Evolutionary conservation across 2,329 filamentous ascomycete species (phyloP).

Genomic region (Cryphonectria nitschkei): DNA sequence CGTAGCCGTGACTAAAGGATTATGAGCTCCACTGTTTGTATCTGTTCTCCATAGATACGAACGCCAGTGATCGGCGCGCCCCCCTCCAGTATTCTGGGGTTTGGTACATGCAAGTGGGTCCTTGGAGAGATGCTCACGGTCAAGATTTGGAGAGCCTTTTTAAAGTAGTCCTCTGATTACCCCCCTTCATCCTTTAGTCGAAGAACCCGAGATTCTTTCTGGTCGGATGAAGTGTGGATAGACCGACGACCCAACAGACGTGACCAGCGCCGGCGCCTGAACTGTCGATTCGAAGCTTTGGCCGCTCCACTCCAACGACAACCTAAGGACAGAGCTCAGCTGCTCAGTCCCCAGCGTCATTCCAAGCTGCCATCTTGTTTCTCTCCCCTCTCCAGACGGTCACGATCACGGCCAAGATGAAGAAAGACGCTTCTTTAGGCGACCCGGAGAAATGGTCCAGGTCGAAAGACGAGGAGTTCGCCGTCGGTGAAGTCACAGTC

Average conservation of each 20-base stretch:
- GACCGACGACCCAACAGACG: background rate
- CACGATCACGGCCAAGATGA: conserved; percentile 15
- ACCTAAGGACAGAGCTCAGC: background rate
- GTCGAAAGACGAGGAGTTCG: conserved; percentile 25
- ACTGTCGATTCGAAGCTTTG: background rate
- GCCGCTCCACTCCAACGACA: background rate
- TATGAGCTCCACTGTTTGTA: background rate
- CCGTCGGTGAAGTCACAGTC: conserved; percentile 18
- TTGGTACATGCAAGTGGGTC: background rate
- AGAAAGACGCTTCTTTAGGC: conserved; percentile 15
- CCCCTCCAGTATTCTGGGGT: background rate
- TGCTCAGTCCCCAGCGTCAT: background rate
- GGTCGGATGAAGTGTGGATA: background rate
- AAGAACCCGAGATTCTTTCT: background rate
- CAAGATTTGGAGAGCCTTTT: background rate
- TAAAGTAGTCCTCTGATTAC: background rate
- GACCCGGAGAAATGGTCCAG: conserved; percentile 11
- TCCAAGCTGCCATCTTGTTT: background rate
- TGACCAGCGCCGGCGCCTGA: background rate
- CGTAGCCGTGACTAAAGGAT: background rate
- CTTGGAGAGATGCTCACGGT: background rate
- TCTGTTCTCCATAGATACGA: background rate
- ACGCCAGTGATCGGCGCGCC: background rate
- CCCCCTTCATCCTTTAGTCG: background rate
- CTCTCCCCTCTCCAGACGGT: background rate